These are phyloP conservation scores for Phoma sp. DNA, from an alignment of 2,329 filamentous ascomycete species.

Conservation along the genomic window DNA sequence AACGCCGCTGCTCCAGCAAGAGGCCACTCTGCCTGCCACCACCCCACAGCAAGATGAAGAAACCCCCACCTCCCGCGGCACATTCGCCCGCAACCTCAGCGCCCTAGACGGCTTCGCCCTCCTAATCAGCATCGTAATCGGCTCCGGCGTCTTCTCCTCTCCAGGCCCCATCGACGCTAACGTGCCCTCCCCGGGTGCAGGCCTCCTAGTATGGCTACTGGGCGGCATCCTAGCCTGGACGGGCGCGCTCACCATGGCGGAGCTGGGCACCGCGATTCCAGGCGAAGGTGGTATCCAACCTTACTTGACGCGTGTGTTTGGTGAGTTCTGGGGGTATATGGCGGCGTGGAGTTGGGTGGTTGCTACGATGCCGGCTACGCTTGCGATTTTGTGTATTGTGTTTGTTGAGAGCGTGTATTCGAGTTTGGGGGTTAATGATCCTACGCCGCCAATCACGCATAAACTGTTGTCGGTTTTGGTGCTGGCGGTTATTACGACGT, in stretches of 20 bases:
- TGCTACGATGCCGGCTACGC: slow-evolving; percentile 68
- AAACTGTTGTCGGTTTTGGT: slow-evolving; percentile 50
- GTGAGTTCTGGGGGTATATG: slow-evolving; percentile 66
- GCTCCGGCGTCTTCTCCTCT: slow-evolving; percentile 70
- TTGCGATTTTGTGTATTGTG: slow-evolving; percentile 69
- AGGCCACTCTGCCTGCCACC: slow-evolving; percentile 11
- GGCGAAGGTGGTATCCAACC: slow-evolving; percentile 70
- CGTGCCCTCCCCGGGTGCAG: slow-evolving; percentile 66
- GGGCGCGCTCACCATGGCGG: slow-evolving; percentile 67
- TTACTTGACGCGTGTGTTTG: slow-evolving; percentile 67
- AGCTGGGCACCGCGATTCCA: slow-evolving; percentile 68
- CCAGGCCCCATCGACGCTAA: slow-evolving; percentile 69
- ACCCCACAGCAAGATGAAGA: slow-evolving; percentile 20
- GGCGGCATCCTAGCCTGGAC: slow-evolving; percentile 70
- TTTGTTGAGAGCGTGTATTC: slow-evolving; percentile 57
- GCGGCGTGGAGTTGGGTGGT: slow-evolving; percentile 72
- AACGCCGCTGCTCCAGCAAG: slow-evolving; percentile 29
- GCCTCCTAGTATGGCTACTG: slow-evolving; percentile 66
- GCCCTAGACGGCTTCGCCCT: slow-evolving; percentile 60
- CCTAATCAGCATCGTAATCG: slow-evolving; percentile 69
- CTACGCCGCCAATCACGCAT: slow-evolving; percentile 53
- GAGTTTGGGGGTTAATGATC: slow-evolving; percentile 64
- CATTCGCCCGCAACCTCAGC: slow-evolving; percentile 42
- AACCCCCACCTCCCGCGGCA: slow-evolving; percentile 27
- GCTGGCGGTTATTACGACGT: slow-evolving; percentile 46